Percentiles rank a stretch among this genome's conserved stretches.
Evolutionary conservation across 768 basidiomycete genomes (phyloP).

Genomic region (Xerocomellus chrysenteron): DNA sequence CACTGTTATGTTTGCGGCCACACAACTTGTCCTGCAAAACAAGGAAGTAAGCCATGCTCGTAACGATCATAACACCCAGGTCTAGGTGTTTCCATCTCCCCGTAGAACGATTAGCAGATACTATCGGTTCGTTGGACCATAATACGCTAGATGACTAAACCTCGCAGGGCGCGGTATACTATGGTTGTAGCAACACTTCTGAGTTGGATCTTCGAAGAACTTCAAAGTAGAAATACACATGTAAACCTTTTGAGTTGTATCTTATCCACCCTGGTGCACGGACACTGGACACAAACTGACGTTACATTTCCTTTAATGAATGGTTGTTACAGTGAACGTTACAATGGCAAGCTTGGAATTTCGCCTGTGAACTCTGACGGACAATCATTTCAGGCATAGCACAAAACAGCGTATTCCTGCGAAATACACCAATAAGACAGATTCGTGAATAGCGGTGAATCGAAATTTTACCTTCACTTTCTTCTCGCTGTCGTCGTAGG

Average conservation of each 20-base stretch:
- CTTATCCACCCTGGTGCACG: too few relatives aligned
- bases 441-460: not conserved
- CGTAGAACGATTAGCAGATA: not conserved
- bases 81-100: not conserved
- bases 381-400: slow-evolving; percentile 27
- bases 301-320: not conserved
- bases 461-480: slow-evolving; percentile 42
- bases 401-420: slow-evolving; percentile 45
- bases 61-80: too few relatives aligned
- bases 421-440: not conserved
- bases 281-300: not conserved
- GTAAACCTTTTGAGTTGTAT: not conserved
- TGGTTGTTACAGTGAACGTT: slow-evolving; percentile 9
- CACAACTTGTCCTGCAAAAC: slow-evolving; percentile 9
- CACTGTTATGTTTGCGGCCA: slow-evolving; percentile 10
- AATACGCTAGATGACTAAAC: not conserved
- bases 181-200: not conserved
- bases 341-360: not conserved
- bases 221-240: not conserved
- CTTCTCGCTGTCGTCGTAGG: slow-evolving; percentile 52
- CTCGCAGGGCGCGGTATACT: not conserved
- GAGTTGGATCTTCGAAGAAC: too few relatives aligned
- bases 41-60: not conserved
- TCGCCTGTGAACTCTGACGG: not conserved
- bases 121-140: not conserved